Evolutionary conservation across 805 yeast species (phyloP), one percentile per base, ranked within the genome.

Genomic region (Candida andamanensis): DNA sequence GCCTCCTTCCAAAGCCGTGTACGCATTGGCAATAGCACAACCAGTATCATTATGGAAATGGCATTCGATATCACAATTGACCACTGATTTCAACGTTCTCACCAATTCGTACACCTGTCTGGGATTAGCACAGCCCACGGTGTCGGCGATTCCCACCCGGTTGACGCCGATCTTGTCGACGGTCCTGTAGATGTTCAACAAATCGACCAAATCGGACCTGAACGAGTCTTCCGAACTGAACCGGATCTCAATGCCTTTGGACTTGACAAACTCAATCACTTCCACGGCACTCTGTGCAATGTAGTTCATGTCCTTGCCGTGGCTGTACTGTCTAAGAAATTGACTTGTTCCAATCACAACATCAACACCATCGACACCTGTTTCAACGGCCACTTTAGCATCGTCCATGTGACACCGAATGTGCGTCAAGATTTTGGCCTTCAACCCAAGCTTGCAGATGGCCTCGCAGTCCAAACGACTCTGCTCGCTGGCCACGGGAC

Each of bases 41-140:
- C 80, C 80, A 17, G 80, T 74, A 54, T 74, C 80, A 49, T 74
- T 71, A 58, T 74, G 80, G 69, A 74, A 74, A 54, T 74, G 80
- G 38, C 76, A 68, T 54, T 74, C 80, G 35, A 74, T 74, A 42
- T 74, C 79, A 61, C 80, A 74, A 8, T 65, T 59, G 28, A 74
- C 78, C 15, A 74, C 77, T 1, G 76, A 66, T 51, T 68, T 73
- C 47, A 74, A 63, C 13, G 79, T 73, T 56, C 71, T 69, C 40
- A 74, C 76, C 49, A 74, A 64, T 52, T 74, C 78, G 48, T 71
- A 74, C 26, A 74, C 79, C 51, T 74, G 80, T 63, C 79, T 67
- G 42, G 78, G 78, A 55, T 74, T 72, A 33, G 79, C 80, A 52
- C 80, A 73, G 36, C 80, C 80, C 37, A 74, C 78, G 28, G 80